These are phyloP conservation scores for Cytospora schulzeri DNA, from an alignment of 2,329 filamentous ascomycete genomes.

Conservation along the genomic window DNA sequence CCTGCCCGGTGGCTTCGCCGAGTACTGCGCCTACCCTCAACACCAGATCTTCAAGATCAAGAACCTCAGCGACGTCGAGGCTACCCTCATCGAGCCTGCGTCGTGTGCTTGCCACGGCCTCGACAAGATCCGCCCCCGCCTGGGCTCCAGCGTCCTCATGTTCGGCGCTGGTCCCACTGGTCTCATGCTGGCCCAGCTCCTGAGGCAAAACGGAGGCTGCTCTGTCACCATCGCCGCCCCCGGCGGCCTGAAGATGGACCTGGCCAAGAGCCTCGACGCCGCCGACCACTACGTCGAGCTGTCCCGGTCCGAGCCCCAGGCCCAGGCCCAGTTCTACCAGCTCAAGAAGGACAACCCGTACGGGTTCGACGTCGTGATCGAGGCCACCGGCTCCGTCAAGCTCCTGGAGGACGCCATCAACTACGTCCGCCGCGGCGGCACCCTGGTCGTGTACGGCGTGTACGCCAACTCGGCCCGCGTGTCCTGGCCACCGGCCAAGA, in stretches of 20 bases:
- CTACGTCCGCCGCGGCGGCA: constrained; percentile 71
- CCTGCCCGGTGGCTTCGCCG: constrained; percentile 71
- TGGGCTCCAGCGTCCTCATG: constrained; percentile 66
- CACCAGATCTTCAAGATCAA: constrained; percentile 65
- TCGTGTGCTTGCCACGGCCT: constrained; percentile 72
- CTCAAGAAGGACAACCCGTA: constrained; percentile 68
- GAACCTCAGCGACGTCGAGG: constrained; percentile 68
- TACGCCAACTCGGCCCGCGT: constrained; percentile 65
- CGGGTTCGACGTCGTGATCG: constrained; percentile 72
- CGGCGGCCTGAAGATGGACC: constrained; percentile 69
- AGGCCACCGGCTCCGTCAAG: constrained; percentile 69
- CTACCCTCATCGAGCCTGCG: constrained; percentile 69
- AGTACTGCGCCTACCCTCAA: constrained; percentile 61
- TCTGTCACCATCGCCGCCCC: constrained; percentile 71
- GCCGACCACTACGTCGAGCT: constrained; percentile 58
- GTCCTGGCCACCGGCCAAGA: constrained; percentile 70
- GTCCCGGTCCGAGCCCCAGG: constrained; percentile 54
- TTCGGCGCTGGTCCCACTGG: constrained; percentile 70
- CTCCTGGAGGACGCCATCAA: constrained; percentile 72
- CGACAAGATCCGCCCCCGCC: constrained; percentile 67
- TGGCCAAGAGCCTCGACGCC: constrained; percentile 60
- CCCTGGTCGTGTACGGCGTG: constrained; percentile 50
- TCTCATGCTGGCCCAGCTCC: constrained; percentile 63
- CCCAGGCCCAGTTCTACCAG: constrained; percentile 63
- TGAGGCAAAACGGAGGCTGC: constrained; percentile 67